Conservation (phyloP, 2,329 filamentous ascomycete species). For the Cadophora sp. region DNA sequence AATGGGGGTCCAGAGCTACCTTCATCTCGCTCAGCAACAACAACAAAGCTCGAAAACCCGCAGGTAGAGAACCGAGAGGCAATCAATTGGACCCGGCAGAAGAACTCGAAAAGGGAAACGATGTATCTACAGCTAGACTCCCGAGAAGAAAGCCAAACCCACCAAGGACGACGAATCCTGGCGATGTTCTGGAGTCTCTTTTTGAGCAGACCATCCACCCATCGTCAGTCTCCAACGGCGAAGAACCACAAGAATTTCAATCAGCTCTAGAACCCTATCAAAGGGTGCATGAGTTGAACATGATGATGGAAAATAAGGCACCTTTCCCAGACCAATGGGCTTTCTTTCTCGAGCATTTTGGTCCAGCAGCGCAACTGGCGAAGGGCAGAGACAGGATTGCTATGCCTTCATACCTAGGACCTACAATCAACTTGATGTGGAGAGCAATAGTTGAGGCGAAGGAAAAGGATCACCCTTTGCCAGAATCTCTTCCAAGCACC, state of each 20-base stretch:
- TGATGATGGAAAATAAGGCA: slow-evolving; percentile 38
- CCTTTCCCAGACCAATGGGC: slow-evolving; percentile 40
- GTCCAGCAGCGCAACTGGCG: slow-evolving; percentile 33
- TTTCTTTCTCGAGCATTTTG: slow-evolving; percentile 45
- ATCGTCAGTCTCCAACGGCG: slow-evolving; percentile 20
- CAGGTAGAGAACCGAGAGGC: slow-evolving; percentile 25
- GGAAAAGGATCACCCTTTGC: slow-evolving; percentile 32
- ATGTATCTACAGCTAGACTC: background rate
- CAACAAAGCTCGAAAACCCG: slow-evolving; percentile 27
- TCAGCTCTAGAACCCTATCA: slow-evolving; percentile 40
- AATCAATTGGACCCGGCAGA: slow-evolving; percentile 21
- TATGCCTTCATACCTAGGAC: slow-evolving; percentile 22
- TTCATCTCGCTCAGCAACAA: slow-evolving; percentile 40
- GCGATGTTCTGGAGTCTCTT: slow-evolving; percentile 43
- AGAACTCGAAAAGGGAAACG: slow-evolving; percentile 18
- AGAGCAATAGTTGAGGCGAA: slow-evolving; percentile 37
- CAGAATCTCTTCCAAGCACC: slow-evolving; percentile 37
- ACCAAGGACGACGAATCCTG: slow-evolving; percentile 25
- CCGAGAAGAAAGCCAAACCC: slow-evolving; percentile 19
- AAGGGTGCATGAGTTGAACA: slow-evolving; percentile 38
- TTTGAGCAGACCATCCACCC: slow-evolving; percentile 41
- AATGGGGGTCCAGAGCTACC: slow-evolving; percentile 38
- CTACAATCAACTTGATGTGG: slow-evolving; percentile 31
- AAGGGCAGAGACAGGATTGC: slow-evolving; percentile 14
- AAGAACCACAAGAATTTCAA: background rate